Base-by-base conservation (phyloP, 257 asterid species). In the Eustoma russellianum region DNA sequence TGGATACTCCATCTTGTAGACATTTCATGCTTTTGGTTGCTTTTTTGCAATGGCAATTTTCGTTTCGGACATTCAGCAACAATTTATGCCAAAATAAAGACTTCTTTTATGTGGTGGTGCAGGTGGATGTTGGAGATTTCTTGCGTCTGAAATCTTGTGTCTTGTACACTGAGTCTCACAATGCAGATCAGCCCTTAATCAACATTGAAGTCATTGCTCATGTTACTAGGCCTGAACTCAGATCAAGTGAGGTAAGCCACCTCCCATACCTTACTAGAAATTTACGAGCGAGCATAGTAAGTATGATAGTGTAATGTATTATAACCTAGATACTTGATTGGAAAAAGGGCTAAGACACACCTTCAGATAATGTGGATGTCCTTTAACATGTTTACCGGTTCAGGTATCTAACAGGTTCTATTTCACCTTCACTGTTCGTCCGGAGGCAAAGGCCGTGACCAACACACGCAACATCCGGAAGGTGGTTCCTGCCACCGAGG, bases 41-140 rank as follows among this genome's bases (percentile, higher is more conserved):
- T 3, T 24, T 24, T 24, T 24, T 24, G 30, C 30, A 24, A 24
- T 24, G 30, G 2, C 2, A 2, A 24, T 24, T 24, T 24, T 24
- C 30, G 30, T 24, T 24, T 24, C 2, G 30, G 30, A 24, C 30
- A 2, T 24, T 24, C 2, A 24, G 30, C 30, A 24, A 24, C 30
- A 24, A 38, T 48, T 64, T 34, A 13, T 53, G 30, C 30, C 30
- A 24, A 24, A 24, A 24, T 48, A 13, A 16, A 2, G 9, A 48
- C 5, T 13, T 54, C 48, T 38, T 46, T 18, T 41, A 59, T 57
- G 50, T 57, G 35, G 50, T 57, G 35, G 28, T 70, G 70, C 78
- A 91, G 97, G 98, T 87, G 65, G 98, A 91, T 74, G 97, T 91
- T 53, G 98, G 98, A 60, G 89, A 91, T 73, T 91, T 91, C 78